Percentiles rank a stretch among this genome's conserved stretches.
phyloP scores from a whole-genome alignment of 768 basidiomycete genomes.

The Suillus paluster region DNA sequence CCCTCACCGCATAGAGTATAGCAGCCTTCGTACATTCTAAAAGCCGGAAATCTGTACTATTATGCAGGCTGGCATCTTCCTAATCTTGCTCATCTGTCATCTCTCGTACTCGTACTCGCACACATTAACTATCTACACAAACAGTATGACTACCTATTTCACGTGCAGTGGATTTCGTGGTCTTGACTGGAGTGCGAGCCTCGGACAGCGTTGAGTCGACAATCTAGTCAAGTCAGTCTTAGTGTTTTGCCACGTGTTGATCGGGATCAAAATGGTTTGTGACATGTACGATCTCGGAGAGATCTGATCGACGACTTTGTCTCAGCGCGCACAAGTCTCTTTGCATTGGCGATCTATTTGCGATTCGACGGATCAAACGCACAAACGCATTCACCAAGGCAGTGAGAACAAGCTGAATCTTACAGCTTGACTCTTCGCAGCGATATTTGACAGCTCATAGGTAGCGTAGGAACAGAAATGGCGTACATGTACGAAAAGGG shows the following conservation, averaged over 20 bases:
- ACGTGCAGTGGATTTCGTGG: not conserved
- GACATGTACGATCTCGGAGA: not conserved
- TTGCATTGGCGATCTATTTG: not conserved
- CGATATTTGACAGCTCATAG: not conserved
- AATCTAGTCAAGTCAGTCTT: no score
- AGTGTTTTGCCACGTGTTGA: not conserved
- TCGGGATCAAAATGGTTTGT: not conserved
- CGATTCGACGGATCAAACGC: not conserved
- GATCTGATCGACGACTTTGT: slow-evolving; percentile 1
- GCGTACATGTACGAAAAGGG: not conserved
- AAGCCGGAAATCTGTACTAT: slow-evolving; percentile 15
- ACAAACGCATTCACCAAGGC: no score
- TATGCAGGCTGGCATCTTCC: slow-evolving; percentile 12
- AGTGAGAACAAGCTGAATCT: no score
- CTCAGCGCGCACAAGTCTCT: not conserved
- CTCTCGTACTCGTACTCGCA: slow-evolving; percentile 9
- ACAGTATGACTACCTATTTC: slow-evolving; percentile 7
- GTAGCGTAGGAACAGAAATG: not conserved
- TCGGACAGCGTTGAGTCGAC: not conserved
- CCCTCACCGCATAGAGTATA: slow-evolving; percentile 3
- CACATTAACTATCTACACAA: slow-evolving; percentile 13
- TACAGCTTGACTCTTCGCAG: not conserved
- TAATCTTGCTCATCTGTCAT: slow-evolving; percentile 5
- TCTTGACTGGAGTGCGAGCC: not conserved
- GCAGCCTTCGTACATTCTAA: slow-evolving; percentile 4